Evolutionary conservation across 2,329 filamentous ascomycete species (phyloP), one percentile per base, ranked within the genome.

Genomic region (Penicillium capsulatum): DNA sequence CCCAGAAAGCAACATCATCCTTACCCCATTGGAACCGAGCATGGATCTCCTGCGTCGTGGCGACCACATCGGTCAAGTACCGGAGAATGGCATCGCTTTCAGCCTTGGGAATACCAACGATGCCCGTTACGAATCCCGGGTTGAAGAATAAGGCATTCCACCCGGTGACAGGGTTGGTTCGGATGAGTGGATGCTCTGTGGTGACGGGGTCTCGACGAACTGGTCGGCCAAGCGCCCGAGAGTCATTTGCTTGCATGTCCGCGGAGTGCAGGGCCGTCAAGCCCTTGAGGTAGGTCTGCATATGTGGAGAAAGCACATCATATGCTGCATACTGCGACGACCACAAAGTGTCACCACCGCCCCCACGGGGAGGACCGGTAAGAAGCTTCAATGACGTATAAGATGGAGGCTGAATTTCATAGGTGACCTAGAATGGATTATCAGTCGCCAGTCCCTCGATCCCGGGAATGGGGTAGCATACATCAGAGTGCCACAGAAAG

Each of bases 1-100:
- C 81, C 81, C 81, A 85, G 42, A 85, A 73, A 0, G 80, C 80
- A 2, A 86, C 77, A 41, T 83, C 82, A 29, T 77, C 73, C 46
- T 77, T 74, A 30, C 73, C 70, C 81, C 81, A 84, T 48, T 76
- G 72, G 54, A 83, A 79, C 13, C 83, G 73, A 4, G 77, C 81
- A 52, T 87, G 83, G 43, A 83, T 70, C 60, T 89, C 84, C 29
- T 83, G 81, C 5, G 72, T 78, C 2, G 74, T 75, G 2, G 72
- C 62, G 5, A 80, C 69, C 16, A 79, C 64, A 51, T 77, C 73
- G 22, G 75, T 77, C 22, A 80, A 64, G 32, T 72, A 69, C 2
- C 58, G 54, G 44, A 79, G 68, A 46, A 77, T 75, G 29, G 68
- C 61, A 47, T 78, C 73, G 22, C 66, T 71, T 58, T 79, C 76